A percentile compares a stretch with the other conserved stretches of the same genome.
Evolutionary conservation across 768 basidiomycete genomes (phyloP).

Genomic region (Suillus subluteus): DNA sequence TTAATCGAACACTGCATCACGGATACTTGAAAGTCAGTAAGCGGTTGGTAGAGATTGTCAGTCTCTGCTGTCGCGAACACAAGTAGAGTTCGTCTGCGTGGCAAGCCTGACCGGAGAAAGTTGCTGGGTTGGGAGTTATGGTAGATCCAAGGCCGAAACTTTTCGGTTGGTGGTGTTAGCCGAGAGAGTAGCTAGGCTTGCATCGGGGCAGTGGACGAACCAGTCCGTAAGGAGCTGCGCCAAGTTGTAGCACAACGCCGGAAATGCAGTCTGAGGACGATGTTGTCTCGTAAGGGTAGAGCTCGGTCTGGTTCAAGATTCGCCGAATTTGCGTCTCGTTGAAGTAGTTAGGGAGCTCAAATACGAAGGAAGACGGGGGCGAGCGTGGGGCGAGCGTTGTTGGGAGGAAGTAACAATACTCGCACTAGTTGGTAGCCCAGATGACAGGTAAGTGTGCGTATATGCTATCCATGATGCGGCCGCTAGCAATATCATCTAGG

Average conservation of each 20-base stretch:
- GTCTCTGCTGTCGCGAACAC: conserved; percentile 24
- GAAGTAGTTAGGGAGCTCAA: conserved; percentile 11
- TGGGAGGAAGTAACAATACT: conserved; percentile 14
- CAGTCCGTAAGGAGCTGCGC: background rate
- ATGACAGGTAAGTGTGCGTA: conserved; percentile 8
- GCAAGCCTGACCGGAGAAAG: conserved; percentile 21
- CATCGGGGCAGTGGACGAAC: conserved; percentile 17
- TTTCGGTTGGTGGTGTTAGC: conserved; percentile 8
- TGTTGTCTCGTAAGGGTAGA: too few relatives aligned
- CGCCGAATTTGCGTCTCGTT: conserved; percentile 13
- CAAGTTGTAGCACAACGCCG: too few relatives aligned
- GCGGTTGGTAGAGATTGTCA: conserved; percentile 22
- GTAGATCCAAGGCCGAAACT: conserved; percentile 12
- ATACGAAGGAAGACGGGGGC: conserved; percentile 15
- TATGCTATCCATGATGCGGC: conserved; percentile 17
- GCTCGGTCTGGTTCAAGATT: conserved; percentile 17
- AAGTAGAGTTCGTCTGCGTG: conserved; percentile 26
- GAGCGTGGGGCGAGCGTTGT: conserved; percentile 10
- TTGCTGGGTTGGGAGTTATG: conserved; percentile 18
- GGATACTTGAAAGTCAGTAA: conserved; percentile 11
- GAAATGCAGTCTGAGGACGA: too few relatives aligned
- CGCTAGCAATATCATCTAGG: conserved; percentile 17
- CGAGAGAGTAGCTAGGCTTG: conserved; percentile 13
- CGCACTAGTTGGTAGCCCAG: too few relatives aligned
- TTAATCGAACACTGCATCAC: conserved; percentile 15